Conservation (phyloP, 148 eudicot genomes). For the Chenopodium berlandieri region DNA sequence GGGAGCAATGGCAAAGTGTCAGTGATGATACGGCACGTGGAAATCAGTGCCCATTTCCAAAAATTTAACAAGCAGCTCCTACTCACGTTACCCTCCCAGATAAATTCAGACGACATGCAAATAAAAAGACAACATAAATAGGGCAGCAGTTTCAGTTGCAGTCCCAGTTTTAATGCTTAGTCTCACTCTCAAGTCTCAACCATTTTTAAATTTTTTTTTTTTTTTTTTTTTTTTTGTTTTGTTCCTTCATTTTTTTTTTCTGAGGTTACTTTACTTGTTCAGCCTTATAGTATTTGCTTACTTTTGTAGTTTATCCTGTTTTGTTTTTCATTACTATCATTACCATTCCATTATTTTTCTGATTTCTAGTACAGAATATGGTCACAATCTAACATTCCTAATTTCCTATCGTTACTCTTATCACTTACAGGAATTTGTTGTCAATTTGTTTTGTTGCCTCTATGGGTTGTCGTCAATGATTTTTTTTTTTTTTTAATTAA, state of each 20-base stretch:
- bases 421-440: too few species aligned
- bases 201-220: too few species aligned
- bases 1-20: neutral
- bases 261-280: neutral
- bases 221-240: too few species aligned
- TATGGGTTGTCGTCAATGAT: too few species aligned
- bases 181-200: neutral
- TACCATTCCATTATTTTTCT: neutral
- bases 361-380: neutral
- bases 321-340: neutral
- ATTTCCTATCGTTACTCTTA: too few species aligned
- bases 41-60: constrained; percentile 23
- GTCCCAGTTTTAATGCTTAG: neutral
- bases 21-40: constrained; percentile 16
- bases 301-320: neutral
- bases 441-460: too few species aligned
- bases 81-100: constrained; percentile 21
- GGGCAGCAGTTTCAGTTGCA: neutral
- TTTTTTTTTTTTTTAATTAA: too few species aligned
- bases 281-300: neutral
- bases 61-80: neutral
- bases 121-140: neutral
- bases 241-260: neutral
- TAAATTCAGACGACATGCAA: neutral
- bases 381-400: neutral